These are phyloP conservation scores for Boletus vermiculosoides DNA, from an alignment of 768 basidiomycete genomes.

Conservation along the genomic window DNA sequence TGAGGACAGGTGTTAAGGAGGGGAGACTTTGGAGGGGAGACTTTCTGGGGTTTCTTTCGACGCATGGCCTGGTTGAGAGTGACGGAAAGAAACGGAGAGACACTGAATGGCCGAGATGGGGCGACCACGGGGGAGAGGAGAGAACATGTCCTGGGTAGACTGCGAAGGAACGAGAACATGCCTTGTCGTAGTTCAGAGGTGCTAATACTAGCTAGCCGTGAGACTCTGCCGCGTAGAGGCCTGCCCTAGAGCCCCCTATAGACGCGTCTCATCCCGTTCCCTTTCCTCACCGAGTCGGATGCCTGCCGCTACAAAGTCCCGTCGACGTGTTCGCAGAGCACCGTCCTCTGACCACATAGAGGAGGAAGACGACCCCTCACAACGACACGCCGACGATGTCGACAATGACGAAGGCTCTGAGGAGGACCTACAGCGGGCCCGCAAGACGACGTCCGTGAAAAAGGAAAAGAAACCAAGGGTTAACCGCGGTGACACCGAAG, in stretches of 20 bases:
- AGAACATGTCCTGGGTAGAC: slow-evolving; percentile 23
- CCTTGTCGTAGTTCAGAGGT: background rate
- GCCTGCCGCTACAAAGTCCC: slow-evolving; percentile 37
- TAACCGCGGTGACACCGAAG: slow-evolving; percentile 20
- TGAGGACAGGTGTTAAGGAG: slow-evolving; percentile 79
- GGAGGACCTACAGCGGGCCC: slow-evolving; percentile 41
- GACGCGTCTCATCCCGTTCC: slow-evolving; percentile 20
- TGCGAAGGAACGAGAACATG: slow-evolving; percentile 31
- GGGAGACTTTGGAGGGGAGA: slow-evolving; percentile 61
- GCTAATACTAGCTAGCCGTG: background rate
- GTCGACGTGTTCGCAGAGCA: slow-evolving; percentile 42
- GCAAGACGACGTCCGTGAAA: slow-evolving; percentile 26
- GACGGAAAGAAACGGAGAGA: slow-evolving; percentile 52
- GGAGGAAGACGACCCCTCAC: slow-evolving; percentile 47
- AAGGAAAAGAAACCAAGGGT: slow-evolving; percentile 33
- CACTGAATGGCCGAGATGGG: slow-evolving; percentile 55
- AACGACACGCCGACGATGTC: slow-evolving; percentile 43
- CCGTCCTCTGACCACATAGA: slow-evolving; percentile 59
- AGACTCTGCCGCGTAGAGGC: slow-evolving; percentile 24
- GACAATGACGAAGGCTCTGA: slow-evolving; percentile 33
- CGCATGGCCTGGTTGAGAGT: slow-evolving; percentile 90
- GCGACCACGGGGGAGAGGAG: background rate
- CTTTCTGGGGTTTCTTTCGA: slow-evolving; percentile 58
- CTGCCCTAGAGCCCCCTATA: slow-evolving; percentile 28
- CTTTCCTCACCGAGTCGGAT: slow-evolving; percentile 17